Conservation (phyloP, 306 rosid species). For the Pachyrhizus erosus region DNA sequence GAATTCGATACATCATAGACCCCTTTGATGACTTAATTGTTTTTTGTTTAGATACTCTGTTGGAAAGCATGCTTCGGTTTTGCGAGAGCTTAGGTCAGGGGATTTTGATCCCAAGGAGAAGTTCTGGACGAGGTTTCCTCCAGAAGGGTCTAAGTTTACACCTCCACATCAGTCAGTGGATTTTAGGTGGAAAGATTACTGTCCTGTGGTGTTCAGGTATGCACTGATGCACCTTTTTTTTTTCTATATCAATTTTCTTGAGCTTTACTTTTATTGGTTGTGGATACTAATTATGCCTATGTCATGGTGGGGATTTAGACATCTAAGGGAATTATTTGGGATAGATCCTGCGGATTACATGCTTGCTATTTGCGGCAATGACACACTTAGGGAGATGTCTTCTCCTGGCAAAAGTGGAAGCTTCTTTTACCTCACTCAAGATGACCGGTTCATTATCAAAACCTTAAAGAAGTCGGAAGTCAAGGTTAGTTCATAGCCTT, state of each 20-base stretch:
- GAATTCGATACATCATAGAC: neutral
- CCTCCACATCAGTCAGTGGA: conserved; percentile 61
- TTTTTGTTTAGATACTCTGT: conserved; percentile 48
- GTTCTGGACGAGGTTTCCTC: conserved; percentile 63
- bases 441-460: conserved; percentile 59
- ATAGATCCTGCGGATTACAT: conserved; percentile 66
- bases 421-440: conserved; percentile 64
- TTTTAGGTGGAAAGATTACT: conserved; percentile 64
- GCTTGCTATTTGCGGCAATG: conserved; percentile 65
- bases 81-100: conserved; percentile 47
- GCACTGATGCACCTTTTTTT: neutral
- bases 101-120: conserved; percentile 67
- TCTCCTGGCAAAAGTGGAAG: conserved; percentile 71
- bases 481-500: conserved; percentile 55
- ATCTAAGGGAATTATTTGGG: conserved; percentile 61
- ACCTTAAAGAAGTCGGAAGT: conserved; percentile 68
- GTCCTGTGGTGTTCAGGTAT: conserved; percentile 65
- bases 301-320: conserved; percentile 48
- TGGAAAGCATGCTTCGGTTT: conserved; percentile 56
- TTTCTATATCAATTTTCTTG: neutral
- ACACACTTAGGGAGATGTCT: conserved; percentile 60
- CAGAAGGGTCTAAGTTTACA: conserved; percentile 62
- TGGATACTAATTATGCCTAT: conserved; percentile 33
- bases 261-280: neutral
- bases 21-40: neutral